Evolutionary conservation across 805 yeast genomes (phyloP).

Genomic region (Starmerella sp.): DNA sequence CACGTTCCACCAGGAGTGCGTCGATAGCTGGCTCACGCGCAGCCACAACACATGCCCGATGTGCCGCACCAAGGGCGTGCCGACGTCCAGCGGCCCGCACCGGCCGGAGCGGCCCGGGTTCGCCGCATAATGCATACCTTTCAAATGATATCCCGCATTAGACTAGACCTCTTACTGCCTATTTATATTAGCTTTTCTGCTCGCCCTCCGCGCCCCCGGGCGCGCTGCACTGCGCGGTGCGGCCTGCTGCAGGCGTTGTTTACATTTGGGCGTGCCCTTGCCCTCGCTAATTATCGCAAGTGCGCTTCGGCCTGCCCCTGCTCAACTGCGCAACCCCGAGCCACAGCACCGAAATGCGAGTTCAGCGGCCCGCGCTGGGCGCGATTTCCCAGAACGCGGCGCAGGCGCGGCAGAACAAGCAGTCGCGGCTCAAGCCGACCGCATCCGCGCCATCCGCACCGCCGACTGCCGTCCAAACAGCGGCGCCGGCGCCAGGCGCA

Average conservation of each 20-base stretch:
- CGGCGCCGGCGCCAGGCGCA: not conserved
- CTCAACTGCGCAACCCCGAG: not conserved
- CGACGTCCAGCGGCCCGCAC: not conserved
- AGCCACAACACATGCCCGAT: constrained; percentile 50
- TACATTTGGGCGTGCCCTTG: not conserved
- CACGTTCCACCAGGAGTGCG: constrained; percentile 43
- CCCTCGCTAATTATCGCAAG: not conserved
- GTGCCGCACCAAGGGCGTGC: constrained; percentile 32
- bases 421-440: not conserved
- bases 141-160: not conserved
- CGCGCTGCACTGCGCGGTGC: too few species aligned
- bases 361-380: not conserved
- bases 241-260: not conserved
- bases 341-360: not conserved
- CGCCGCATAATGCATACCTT: not conserved
- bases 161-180: not conserved
- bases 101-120: not conserved
- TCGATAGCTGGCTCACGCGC: constrained; percentile 46
- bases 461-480: too few species aligned
- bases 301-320: not conserved
- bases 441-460: too few species aligned
- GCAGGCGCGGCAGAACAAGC: not conserved
- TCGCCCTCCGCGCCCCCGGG: too few species aligned
- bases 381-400: not conserved
- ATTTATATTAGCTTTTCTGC: not conserved